A percentile compares a stretch with the other conserved stretches of the same genome.
Evolutionary conservation across 1,139 yeast species (phyloP).

Genomic region (Geotrichum macrosporum): DNA sequence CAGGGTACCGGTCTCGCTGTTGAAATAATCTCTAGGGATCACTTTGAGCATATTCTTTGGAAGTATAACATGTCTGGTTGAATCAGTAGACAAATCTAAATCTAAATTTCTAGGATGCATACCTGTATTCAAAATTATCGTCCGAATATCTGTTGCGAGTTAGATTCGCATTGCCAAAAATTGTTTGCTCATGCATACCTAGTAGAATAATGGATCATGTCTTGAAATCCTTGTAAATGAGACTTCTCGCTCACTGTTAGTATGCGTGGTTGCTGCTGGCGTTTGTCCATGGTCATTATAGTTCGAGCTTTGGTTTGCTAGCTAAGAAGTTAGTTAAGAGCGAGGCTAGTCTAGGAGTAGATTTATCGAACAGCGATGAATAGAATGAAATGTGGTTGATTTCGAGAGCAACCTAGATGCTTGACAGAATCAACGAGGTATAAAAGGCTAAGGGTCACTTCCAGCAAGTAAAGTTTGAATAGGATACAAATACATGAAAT

Average conservation of each 20-base stretch:
- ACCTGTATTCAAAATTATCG: constrained; percentile 72
- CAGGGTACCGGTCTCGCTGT: constrained; percentile 90
- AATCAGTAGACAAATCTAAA: constrained; percentile 27
- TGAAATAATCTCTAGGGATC: constrained; percentile 94
- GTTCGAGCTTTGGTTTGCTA: not conserved
- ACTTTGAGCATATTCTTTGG: constrained; percentile 95
- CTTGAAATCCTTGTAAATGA: constrained; percentile 85
- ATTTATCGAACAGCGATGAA: no score
- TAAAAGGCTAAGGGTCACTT: no score
- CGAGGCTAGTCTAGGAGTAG: no score
- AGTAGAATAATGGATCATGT: constrained; percentile 90
- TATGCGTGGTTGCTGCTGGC: constrained; percentile 45
- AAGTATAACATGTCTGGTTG: constrained; percentile 79
- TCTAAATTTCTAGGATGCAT: constrained; percentile 22
- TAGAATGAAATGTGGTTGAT: no score
- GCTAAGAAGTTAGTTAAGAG: no score
- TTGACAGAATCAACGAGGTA: no score
- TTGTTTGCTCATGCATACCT: constrained; percentile 38
- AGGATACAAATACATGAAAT: no score
- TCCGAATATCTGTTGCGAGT: constrained; percentile 60
- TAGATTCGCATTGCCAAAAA: not conserved
- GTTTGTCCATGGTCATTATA: constrained; percentile 5
- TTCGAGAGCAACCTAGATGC: no score
- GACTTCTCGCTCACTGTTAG: constrained; percentile 81
- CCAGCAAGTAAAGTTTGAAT: no score